Evolutionary conservation across 495 filamentous ascomycete species (phyloP), one percentile per base, ranked within the genome.

Genomic region (Penicillium samsonianum): DNA sequence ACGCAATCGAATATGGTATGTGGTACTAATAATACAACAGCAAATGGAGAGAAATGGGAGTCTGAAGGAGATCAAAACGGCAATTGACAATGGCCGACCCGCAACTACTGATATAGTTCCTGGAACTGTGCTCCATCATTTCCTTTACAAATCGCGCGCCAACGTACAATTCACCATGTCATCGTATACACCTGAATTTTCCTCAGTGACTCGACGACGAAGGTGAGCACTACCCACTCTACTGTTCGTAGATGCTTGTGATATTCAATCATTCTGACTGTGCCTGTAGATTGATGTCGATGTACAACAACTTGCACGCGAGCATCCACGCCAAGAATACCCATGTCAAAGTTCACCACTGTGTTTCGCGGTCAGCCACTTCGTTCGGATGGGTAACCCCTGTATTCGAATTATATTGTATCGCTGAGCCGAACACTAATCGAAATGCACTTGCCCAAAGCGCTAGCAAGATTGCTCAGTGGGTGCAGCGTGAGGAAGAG

Each of bases 111-210:
- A 93, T 54, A 88, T 98, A 49, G 82, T 91, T 11, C 88, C 94
- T 2, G 88, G 85, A 31, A 88, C 90, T 7, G 83, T 87, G 7
- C 73, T 98, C 28, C 82, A 87, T 48, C 94, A 98, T 73, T 98
- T 97, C 72, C 73, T 98, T 31, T 98, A 96, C 76, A 98, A 96
- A 71, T 94, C 90, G 20, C 81, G 88, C 42, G 85, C 85, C 17
- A 97, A 98, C 69, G 94, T 98, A 17, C 94, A 98, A 66, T 98
- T 96, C 69, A 85, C 84, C 40, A 96, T 96, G 90, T 89, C 93
- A 16, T 84, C 88, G 0, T 91, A 87, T 51, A 79, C 85, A 14
- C 89, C 92, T 0, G 78, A 87, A 54, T 96, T 92, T 65, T 74
- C 69, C 41, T 84, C 75, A 11, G 63, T 85, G 10, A 73, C 90